Evolutionary conservation across 331 rosid genomes (phyloP).

Genomic region (Telfairia occidentalis): DNA sequence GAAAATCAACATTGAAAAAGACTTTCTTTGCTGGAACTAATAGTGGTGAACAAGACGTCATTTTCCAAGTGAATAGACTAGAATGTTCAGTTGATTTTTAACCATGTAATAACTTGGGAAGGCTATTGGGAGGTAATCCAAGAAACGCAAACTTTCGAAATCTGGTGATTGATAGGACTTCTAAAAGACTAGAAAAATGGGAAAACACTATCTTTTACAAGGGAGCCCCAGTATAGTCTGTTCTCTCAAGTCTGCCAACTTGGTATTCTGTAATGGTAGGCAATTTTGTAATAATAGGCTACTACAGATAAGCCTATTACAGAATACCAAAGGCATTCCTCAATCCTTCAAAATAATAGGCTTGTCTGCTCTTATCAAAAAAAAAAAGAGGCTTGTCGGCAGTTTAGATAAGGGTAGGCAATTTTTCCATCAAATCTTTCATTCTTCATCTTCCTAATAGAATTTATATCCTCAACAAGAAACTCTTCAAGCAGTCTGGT

Average conservation of each 20-base stretch:
- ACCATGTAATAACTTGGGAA: not conserved
- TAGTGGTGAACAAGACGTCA: not conserved
- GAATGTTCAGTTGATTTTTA: not conserved
- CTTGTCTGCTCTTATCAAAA: too few relatives aligned
- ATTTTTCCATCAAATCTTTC: not conserved
- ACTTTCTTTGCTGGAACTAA: not conserved
- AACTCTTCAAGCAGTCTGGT: not conserved
- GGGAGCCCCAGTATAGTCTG: not conserved
- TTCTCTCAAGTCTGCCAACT: not conserved
- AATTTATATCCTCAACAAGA: not conserved
- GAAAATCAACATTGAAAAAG: not conserved
- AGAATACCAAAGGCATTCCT: not conserved
- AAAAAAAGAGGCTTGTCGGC: not conserved
- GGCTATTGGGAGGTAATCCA: not conserved
- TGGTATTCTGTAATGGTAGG: too few relatives aligned
- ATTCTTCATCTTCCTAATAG: not conserved
- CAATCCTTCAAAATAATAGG: not conserved
- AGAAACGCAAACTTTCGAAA: not conserved
- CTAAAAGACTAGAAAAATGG: not conserved
- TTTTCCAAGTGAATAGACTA: not conserved
- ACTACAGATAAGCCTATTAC: too few relatives aligned
- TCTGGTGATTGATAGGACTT: not conserved
- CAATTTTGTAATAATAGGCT: too few relatives aligned
- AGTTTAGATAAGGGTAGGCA: not conserved
- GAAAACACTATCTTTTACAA: not conserved